Conservation (phyloP, 2,329 filamentous ascomycete species). For the Aspergillus felis region DNA sequence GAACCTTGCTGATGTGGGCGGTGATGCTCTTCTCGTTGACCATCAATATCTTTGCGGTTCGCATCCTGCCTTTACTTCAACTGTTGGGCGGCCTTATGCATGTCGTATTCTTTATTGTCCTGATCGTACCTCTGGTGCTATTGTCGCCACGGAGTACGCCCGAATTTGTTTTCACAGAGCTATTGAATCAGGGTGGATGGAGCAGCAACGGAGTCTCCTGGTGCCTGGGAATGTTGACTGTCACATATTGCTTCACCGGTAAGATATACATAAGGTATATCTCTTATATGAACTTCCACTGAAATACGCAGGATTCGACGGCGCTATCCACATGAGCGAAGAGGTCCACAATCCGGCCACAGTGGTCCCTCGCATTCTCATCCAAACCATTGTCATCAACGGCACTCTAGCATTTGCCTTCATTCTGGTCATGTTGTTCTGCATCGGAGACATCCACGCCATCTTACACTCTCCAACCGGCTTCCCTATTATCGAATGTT, state of each 20-base stretch:
- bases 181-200: slow-evolving; percentile 29
- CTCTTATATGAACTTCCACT: neutral
- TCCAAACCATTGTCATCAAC: slow-evolving; percentile 44
- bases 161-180: slow-evolving; percentile 29
- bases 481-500: slow-evolving; percentile 45
- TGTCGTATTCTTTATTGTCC: slow-evolving; percentile 27
- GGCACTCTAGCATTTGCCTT: slow-evolving; percentile 41
- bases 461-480: slow-evolving; percentile 17
- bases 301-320: slow-evolving; percentile 40
- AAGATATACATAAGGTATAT: neutral
- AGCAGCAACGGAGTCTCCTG: slow-evolving; percentile 26
- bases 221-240: slow-evolving; percentile 37
- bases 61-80: slow-evolving; percentile 32
- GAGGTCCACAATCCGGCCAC: slow-evolving; percentile 44
- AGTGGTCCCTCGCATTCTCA: slow-evolving; percentile 44
- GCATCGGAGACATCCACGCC: slow-evolving; percentile 39
- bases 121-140: slow-evolving; percentile 27
- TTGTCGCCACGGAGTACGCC: slow-evolving; percentile 30
- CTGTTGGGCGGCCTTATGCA: slow-evolving; percentile 31
- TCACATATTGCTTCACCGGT: slow-evolving; percentile 22
- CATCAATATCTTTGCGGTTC: neutral
- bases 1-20: slow-evolving; percentile 37
- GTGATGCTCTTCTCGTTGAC: slow-evolving; percentile 39
- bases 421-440: slow-evolving; percentile 42
- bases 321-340: slow-evolving; percentile 48